phyloP scores from a whole-genome alignment of 192 early-diverging fungal species.

The Umbelopsis sp. region DNA sequence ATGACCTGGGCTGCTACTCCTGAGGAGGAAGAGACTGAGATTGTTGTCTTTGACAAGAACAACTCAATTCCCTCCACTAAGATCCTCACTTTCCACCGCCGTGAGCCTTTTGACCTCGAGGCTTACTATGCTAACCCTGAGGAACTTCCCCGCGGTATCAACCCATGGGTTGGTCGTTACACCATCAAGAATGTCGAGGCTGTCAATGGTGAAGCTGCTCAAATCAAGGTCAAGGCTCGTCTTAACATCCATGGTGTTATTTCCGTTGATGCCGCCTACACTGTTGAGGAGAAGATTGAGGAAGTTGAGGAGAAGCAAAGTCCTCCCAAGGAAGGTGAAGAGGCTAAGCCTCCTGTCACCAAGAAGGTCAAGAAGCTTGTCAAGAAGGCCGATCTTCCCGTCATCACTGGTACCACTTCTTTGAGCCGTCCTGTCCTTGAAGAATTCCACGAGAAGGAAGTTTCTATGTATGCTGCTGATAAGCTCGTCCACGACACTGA shows the following conservation, averaged over 20 bases:
- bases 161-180: slow-evolving; percentile 83
- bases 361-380: slow-evolving; percentile 92
- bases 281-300: slow-evolving; percentile 86
- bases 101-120: slow-evolving; percentile 80
- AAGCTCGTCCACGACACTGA: slow-evolving; percentile 93
- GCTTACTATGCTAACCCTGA: slow-evolving; percentile 76
- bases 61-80: slow-evolving; percentile 89
- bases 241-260: slow-evolving; percentile 86
- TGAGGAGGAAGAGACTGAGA: slow-evolving; percentile 76
- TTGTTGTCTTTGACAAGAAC: slow-evolving; percentile 87
- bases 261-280: slow-evolving; percentile 80
- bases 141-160: slow-evolving; percentile 74
- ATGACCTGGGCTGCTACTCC: slow-evolving; percentile 82
- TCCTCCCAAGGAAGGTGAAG: slow-evolving; percentile 60
- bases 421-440: slow-evolving; percentile 59
- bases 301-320: slow-evolving; percentile 71
- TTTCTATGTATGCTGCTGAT: slow-evolving; percentile 82
- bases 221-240: slow-evolving; percentile 90
- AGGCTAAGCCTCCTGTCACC: slow-evolving; percentile 50
- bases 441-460: slow-evolving; percentile 78
- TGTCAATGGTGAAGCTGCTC: slow-evolving; percentile 67
- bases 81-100: slow-evolving; percentile 90
- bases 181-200: slow-evolving; percentile 81
- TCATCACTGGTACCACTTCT: slow-evolving; percentile 64
- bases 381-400: slow-evolving; percentile 82